These are phyloP conservation scores for Phaseolus coccineus DNA, from an alignment of 331 rosid species.

Conservation along the genomic window DNA sequence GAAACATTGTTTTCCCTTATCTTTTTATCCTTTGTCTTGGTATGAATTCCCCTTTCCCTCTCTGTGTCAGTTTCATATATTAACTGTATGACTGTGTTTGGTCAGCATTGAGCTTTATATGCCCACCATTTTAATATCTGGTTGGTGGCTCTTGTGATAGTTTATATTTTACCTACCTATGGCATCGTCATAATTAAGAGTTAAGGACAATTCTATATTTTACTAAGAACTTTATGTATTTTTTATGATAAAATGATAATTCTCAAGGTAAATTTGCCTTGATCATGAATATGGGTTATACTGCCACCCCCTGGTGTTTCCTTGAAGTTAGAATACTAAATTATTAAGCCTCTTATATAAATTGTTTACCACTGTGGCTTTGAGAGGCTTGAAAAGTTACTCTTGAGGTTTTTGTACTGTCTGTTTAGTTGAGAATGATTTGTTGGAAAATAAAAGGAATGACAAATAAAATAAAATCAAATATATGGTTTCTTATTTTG, in stretches of 20 bases:
- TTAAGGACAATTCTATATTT: constrained; percentile 4
- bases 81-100: constrained; percentile 27
- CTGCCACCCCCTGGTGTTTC: constrained; percentile 21
- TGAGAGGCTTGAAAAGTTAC: constrained; percentile 19
- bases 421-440: constrained; percentile 18
- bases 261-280: constrained; percentile 20
- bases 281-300: constrained; percentile 4
- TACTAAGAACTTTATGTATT: not conserved
- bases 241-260: constrained; percentile 20
- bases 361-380: constrained; percentile 6
- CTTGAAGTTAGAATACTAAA: constrained; percentile 16
- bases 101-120: not conserved
- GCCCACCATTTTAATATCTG: constrained; percentile 23
- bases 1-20: constrained; percentile 77
- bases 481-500: constrained; percentile 26
- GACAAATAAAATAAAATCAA: constrained; percentile 14
- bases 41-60: constrained; percentile 44
- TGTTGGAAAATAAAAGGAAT: not conserved
- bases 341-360: not conserved
- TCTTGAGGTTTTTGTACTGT: constrained; percentile 13
- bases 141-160: constrained; percentile 16
- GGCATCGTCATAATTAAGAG: constrained; percentile 9
- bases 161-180: constrained; percentile 24
- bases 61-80: constrained; percentile 17
- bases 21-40: constrained; percentile 81